Conservation (phyloP, 1,284 basidiomycete genomes). For the Volvariella volvacea region DNA sequence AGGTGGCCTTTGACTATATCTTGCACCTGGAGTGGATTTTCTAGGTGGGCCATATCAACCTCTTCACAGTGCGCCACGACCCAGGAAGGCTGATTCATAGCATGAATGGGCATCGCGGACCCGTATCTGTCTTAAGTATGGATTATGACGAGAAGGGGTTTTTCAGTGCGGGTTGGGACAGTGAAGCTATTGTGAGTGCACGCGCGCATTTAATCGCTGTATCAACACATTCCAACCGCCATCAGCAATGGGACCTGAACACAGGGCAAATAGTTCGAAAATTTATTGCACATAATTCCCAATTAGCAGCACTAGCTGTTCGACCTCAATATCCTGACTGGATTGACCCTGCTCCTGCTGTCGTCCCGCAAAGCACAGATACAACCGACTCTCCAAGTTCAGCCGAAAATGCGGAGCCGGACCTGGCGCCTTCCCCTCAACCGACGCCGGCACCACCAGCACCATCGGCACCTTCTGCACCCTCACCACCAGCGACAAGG, state of each 20-base stretch:
- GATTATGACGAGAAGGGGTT: conserved; percentile 78
- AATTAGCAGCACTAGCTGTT: conserved; percentile 79
- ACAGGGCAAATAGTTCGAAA: conserved; percentile 77
- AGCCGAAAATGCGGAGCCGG: too few relatives aligned
- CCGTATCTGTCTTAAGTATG: conserved; percentile 83
- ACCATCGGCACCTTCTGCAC: not conserved
- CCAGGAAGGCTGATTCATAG: conserved; percentile 78
- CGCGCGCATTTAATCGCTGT: not conserved
- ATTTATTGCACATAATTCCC: conserved; percentile 81
- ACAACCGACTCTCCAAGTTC: not conserved
- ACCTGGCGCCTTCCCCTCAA: too few relatives aligned
- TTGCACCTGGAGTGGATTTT: conserved; percentile 1
- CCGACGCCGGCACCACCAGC: too few relatives aligned
- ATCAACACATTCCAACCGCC: conserved; percentile 5
- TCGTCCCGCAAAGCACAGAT: conserved; percentile 16
- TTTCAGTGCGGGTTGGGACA: conserved; percentile 94
- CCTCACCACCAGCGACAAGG: conserved; percentile 1
- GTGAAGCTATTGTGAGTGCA: conserved; percentile 72
- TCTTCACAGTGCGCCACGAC: conserved; percentile 90
- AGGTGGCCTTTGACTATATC: conserved; percentile 4
- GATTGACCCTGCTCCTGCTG: conserved; percentile 22
- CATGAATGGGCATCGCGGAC: conserved; percentile 69
- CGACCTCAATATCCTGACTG: conserved; percentile 53
- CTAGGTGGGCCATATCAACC: conserved; percentile 81
- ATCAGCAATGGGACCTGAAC: conserved; percentile 96